Conservation (phyloP, 176 grass and related monocot species). For the Rhynchospora breviuscula region DNA sequence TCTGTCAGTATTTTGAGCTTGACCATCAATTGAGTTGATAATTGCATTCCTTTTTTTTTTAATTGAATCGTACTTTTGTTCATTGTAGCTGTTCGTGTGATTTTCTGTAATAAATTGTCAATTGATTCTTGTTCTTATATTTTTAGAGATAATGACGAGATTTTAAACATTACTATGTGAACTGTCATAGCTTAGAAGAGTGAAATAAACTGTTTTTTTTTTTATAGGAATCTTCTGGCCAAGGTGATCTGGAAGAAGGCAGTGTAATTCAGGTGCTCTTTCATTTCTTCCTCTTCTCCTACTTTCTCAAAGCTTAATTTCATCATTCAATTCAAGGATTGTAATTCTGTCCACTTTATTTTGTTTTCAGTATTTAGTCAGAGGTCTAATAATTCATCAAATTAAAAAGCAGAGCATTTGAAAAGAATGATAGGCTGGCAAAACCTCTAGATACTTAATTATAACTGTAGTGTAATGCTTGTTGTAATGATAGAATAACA, state of each 20-base stretch:
- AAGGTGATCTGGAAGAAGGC: constrained; percentile 80
- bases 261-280: constrained; percentile 62
- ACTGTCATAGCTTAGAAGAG: neutral
- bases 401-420: neutral
- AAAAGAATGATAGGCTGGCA: neutral
- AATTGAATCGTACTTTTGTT: neutral
- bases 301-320: neutral
- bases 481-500: neutral
- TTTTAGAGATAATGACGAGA: neutral
- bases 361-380: neutral
- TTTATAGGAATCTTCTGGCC: constrained; percentile 48
- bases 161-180: neutral
- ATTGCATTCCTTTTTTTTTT: neutral
- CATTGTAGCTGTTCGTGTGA: too few relatives aligned
- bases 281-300: neutral
- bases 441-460: neutral
- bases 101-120: neutral
- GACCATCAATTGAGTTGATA: neutral
- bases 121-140: neutral
- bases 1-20: neutral
- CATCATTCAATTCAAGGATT: neutral
- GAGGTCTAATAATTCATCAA: neutral
- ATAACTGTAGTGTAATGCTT: neutral
- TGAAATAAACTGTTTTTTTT: neutral
- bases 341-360: neutral